Conservation (phyloP, 192 early-diverging fungal species). For the Linnemannia elongata region DNA sequence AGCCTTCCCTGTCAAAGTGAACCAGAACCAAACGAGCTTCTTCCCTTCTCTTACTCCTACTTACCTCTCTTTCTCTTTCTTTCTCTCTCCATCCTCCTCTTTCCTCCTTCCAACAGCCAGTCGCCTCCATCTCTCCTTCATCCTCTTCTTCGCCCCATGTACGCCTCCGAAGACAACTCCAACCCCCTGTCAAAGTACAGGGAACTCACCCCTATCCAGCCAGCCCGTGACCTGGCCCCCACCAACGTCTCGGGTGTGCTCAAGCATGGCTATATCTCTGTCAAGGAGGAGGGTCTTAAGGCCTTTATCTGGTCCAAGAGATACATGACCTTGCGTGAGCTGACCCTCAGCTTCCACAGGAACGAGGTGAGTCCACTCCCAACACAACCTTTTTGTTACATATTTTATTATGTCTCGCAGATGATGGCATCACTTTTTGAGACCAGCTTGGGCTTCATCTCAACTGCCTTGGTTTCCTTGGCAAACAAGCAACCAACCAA, state of each 20-base stretch:
- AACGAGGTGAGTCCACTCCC: conserved; percentile 82
- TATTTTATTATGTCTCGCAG: not conserved
- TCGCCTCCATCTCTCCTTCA: not conserved
- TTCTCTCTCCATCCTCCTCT: not conserved
- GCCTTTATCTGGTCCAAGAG: conserved; percentile 97
- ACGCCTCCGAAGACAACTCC: conserved; percentile 39
- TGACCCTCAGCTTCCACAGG: conserved; percentile 92
- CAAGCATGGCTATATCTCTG: conserved; percentile 87
- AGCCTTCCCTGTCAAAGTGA: not conserved
- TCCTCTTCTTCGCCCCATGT: conserved; percentile 36
- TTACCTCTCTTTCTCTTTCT: not conserved
- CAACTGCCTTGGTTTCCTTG: not conserved
- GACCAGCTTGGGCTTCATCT: conserved; percentile 7
- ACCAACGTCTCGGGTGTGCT: conserved; percentile 61
- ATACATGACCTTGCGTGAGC: conserved; percentile 89
- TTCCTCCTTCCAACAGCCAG: not conserved
- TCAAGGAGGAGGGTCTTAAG: conserved; percentile 93
- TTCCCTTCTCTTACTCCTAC: not conserved
- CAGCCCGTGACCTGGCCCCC: conserved; percentile 36
- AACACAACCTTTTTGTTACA: not conserved
- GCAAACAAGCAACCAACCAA: not conserved
- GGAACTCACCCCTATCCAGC: conserved; percentile 48
- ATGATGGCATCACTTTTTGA: conserved; percentile 6
- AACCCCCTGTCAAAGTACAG: conserved; percentile 54
- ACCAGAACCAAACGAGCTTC: not conserved